A percentile compares a stretch with the other conserved stretches of the same genome.
Evolutionary conservation across 2,329 filamentous ascomycete species (phyloP).

Genomic region (Albifimbria verrucaria): DNA sequence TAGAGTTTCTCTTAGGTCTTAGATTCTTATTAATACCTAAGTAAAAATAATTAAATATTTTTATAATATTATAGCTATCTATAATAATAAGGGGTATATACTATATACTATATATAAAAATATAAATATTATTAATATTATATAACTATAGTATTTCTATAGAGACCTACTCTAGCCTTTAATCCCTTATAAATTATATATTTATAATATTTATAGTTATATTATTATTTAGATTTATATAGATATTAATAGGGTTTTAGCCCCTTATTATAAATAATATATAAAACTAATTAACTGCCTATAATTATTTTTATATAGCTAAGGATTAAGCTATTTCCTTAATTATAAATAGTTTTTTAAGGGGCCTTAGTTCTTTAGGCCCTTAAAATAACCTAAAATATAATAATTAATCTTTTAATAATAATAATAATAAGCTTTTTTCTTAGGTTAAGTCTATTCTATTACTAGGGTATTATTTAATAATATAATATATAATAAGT

Average conservation of each 20-base stretch:
- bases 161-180: neutral
- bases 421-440: neutral
- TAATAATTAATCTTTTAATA: neutral
- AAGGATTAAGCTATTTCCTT: neutral
- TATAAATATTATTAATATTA: neutral
- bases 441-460: neutral
- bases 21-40: neutral
- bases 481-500: neutral
- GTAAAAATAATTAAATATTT: neutral
- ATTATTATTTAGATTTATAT: neutral
- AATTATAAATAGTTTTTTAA: neutral
- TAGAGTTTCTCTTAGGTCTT: neutral
- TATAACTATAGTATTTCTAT: neutral
- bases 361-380: too few relatives aligned
- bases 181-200: neutral
- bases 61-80: neutral
- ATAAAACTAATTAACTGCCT: neutral
- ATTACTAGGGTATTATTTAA: neutral
- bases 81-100: neutral
- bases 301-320: neutral
- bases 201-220: neutral
- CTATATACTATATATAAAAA: neutral
- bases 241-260: neutral
- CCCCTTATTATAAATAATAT: constrained; percentile 1
- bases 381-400: neutral